These are phyloP conservation scores for Dactylellina haptotyla DNA, from an alignment of 2,329 filamentous ascomycete species.

Conservation along the genomic window DNA sequence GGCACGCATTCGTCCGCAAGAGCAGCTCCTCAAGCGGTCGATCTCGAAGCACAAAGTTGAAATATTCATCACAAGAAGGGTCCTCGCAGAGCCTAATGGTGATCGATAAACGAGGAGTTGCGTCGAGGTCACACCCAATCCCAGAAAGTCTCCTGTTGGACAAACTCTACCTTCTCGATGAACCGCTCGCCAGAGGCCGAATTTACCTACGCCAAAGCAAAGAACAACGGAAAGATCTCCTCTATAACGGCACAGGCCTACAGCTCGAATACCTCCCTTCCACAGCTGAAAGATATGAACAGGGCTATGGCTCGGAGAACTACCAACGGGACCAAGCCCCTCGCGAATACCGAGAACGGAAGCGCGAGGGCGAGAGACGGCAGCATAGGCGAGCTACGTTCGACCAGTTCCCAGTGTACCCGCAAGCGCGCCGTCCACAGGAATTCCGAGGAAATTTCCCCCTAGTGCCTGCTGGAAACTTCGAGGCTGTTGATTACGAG, in stretches of 20 bases:
- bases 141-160: not conserved
- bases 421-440: not conserved
- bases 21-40: too few relatives aligned
- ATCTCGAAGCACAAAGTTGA: too few relatives aligned
- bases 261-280: too few relatives aligned
- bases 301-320: not conserved
- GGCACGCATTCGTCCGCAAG: too few relatives aligned
- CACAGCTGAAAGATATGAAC: too few relatives aligned
- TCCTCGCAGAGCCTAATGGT: not conserved
- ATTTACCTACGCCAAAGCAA: not conserved
- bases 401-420: not conserved
- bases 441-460: not conserved
- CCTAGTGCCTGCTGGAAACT: not conserved
- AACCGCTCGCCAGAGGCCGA: not conserved
- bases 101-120: not conserved
- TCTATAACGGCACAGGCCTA: not conserved
- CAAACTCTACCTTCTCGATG: not conserved
- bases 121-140: not conserved
- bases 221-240: not conserved
- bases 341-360: not conserved
- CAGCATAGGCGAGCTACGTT: too few relatives aligned
- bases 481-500: not conserved
- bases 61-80: too few relatives aligned
- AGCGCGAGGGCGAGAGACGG: not conserved
- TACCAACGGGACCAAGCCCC: not conserved